phyloP scores from a whole-genome alignment of 805 yeast genomes.

The Scheffersomyces amazonensis region DNA sequence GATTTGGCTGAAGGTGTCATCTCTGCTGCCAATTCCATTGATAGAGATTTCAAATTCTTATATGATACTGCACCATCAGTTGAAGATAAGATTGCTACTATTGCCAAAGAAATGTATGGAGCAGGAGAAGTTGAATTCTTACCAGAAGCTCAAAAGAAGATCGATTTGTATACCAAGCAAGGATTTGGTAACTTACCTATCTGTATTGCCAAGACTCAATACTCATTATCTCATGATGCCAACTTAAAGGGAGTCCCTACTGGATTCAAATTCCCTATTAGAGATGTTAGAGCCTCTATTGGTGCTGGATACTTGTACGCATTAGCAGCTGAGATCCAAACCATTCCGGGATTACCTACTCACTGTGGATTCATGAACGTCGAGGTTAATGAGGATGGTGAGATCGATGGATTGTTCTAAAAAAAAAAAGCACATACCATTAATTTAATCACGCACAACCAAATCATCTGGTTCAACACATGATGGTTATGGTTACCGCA shows the following conservation, averaged over 20 bases:
- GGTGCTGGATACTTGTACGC: conserved; percentile 88
- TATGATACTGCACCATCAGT: conserved; percentile 61
- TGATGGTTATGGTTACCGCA: neutral
- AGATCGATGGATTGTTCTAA: conserved; percentile 76
- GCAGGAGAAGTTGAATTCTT: conserved; percentile 69
- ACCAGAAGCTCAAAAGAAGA: conserved; percentile 67
- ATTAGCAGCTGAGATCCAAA: conserved; percentile 80
- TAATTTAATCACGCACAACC: too few species aligned
- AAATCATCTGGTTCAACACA: too few species aligned
- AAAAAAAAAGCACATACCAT: neutral
- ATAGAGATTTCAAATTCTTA: conserved; percentile 48
- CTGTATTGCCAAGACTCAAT: conserved; percentile 84
- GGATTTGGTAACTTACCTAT: conserved; percentile 78
- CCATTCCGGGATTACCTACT: conserved; percentile 84
- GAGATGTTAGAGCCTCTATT: conserved; percentile 73
- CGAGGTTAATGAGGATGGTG: conserved; percentile 76
- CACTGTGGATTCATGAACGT: conserved; percentile 86
- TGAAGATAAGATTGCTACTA: conserved; percentile 63
- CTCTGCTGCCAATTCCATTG: conserved; percentile 50
- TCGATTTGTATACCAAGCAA: conserved; percentile 64
- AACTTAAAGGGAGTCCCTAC: conserved; percentile 80
- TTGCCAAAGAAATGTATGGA: conserved; percentile 77
- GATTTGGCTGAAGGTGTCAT: conserved; percentile 71
- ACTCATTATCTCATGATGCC: conserved; percentile 81
- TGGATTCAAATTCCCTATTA: conserved; percentile 74